phyloP scores from a whole-genome alignment of 257 asterid species.

The Solanum rostratum region DNA sequence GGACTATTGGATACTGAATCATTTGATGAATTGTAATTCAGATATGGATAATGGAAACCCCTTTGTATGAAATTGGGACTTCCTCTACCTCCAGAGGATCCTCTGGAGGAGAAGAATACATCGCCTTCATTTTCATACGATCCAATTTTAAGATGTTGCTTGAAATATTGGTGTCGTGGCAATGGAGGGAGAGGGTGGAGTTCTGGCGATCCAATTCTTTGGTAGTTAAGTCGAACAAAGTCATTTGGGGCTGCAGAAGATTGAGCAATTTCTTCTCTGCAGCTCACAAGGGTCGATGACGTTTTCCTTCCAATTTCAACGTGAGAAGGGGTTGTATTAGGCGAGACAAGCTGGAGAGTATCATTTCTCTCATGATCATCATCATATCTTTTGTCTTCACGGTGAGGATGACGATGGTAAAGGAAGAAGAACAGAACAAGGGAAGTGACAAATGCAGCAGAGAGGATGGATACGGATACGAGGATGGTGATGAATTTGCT shows the following conservation, averaged over 20 bases:
- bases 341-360: conserved; percentile 61
- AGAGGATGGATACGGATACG: conserved; percentile 32
- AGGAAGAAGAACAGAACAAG: conserved; percentile 35
- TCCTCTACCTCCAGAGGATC: conserved; percentile 29
- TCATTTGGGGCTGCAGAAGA: neutral
- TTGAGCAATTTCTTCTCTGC: conserved; percentile 34
- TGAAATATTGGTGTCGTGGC: conserved; percentile 48
- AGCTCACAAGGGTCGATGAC: conserved; percentile 40
- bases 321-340: conserved; percentile 37
- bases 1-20: conserved; percentile 55
- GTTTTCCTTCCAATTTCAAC: conserved; percentile 23
- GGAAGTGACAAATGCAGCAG: conserved; percentile 10
- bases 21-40: conserved; percentile 25
- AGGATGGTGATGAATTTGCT: conserved; percentile 47
- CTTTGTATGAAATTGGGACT: conserved; percentile 14
- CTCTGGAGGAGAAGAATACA: conserved; percentile 59
- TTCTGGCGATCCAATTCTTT: conserved; percentile 71
- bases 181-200: conserved; percentile 85
- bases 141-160: conserved; percentile 7
- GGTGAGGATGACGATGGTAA: conserved; percentile 31
- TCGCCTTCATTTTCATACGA: conserved; percentile 22
- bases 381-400: conserved; percentile 12
- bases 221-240: conserved; percentile 9
- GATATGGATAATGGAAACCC: conserved; percentile 1
- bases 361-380: conserved; percentile 25